Evolutionary conservation across 495 filamentous ascomycete genomes (phyloP), one percentile per base, ranked within the genome.

Genomic region (Penicillium paxilli): DNA sequence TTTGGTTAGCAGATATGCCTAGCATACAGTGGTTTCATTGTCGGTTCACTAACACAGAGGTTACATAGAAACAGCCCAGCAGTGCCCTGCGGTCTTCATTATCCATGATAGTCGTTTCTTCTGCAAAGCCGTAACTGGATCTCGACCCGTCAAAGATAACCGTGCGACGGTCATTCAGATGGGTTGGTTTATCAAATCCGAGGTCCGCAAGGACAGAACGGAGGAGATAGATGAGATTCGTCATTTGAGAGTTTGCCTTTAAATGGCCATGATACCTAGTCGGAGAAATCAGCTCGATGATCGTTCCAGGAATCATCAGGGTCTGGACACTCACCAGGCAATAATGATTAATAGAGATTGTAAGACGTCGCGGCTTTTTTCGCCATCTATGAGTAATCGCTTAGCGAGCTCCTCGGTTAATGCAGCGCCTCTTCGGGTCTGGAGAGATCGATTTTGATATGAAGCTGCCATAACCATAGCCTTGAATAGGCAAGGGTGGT

Each of bases 21-120:
- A n/a, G n/a, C n/a, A n/a, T n/a, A n/a, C n/a, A n/a, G n/a, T n/a
- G n/a, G n/a, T n/a, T n/a, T n/a, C n/a, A n/a, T n/a, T 14, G 9
- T 22, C n/a, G 40, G 19, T 14, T 22, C 19, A 52, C 49, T 9
- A 32, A 52, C 49, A 52, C 38, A 28, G 53, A 55, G 7, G 53
- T 50, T 12, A 55, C 46, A 33, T 50, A 55, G 25, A 55, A 55
- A 24, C 53, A 55, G 9, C 53, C 53, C 5, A 55, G 16, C n/a
- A 55, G 33, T 28, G 53, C 37, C 11, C 53, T 47, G 11, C 35
- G 35, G 20, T 55, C 53, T 16, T 55, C 53, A 25, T 50, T 55
- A 26, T 21, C 49, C 37, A 55, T 26, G 22, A 14, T 5, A 14
- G 33, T 19, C 24, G 26, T 24, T 21, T 49, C 38, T 3, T 37